Percentiles rank a stretch among this genome's conserved stretches.
phyloP scores from a whole-genome alignment of 2,329 filamentous ascomycete genomes.

The Venturia asperata region DNA sequence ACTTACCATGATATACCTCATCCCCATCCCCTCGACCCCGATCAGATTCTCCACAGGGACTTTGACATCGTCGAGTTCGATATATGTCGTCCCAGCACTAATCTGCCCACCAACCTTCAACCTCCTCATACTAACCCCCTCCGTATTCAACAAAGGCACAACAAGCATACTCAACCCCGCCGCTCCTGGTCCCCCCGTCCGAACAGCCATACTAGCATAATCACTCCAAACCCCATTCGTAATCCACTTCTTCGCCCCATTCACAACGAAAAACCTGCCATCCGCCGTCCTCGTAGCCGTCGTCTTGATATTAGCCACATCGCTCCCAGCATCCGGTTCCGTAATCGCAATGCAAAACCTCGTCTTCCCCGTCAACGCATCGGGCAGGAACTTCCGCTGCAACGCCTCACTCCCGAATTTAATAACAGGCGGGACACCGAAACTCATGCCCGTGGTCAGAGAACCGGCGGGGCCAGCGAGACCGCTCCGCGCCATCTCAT shows the following conservation, averaged over 20 bases:
- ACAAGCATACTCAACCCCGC: slow-evolving; percentile 59
- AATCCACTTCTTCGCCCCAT: slow-evolving; percentile 76
- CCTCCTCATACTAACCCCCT: slow-evolving; percentile 61
- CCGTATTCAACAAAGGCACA: slow-evolving; percentile 60
- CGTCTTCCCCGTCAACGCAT: slow-evolving; percentile 59
- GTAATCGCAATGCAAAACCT: slow-evolving; percentile 71
- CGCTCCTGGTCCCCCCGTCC: slow-evolving; percentile 60
- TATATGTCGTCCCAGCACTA: slow-evolving; percentile 63
- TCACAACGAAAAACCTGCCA: slow-evolving; percentile 62
- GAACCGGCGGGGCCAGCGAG: slow-evolving; percentile 56
- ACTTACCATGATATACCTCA: slow-evolving; percentile 56
- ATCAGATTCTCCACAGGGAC: slow-evolving; percentile 65
- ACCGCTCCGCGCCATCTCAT: slow-evolving; percentile 54
- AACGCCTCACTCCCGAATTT: slow-evolving; percentile 58
- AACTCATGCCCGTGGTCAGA: slow-evolving; percentile 65
- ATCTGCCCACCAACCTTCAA: slow-evolving; percentile 61
- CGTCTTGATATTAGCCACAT: slow-evolving; percentile 66
- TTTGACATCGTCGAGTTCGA: slow-evolving; percentile 67
- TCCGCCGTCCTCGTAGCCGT: slow-evolving; percentile 56
- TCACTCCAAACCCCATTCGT: slow-evolving; percentile 68
- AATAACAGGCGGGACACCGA: slow-evolving; percentile 63
- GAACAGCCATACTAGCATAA: slow-evolving; percentile 63
- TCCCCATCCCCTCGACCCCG: slow-evolving; percentile 61
- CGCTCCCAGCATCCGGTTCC: slow-evolving; percentile 65
- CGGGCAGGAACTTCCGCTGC: slow-evolving; percentile 60